These are phyloP conservation scores for Staphylotrichum tortipilum DNA, from an alignment of 495 filamentous ascomycete species.

Conservation along the genomic window DNA sequence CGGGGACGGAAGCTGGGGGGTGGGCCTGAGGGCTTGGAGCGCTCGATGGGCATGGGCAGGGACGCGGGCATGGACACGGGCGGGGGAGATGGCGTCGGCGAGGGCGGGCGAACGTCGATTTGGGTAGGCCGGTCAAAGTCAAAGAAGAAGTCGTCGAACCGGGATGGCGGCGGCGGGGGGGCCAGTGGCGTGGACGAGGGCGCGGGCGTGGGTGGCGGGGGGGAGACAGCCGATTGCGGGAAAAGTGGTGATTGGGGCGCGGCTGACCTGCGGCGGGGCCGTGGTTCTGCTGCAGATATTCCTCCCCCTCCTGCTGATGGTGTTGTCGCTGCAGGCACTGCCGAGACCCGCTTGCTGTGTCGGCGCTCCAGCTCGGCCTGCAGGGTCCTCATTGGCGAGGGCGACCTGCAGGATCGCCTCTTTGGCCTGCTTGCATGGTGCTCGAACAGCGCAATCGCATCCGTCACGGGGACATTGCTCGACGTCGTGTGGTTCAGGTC, in stretches of 20 bases:
- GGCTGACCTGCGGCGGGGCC: slow-evolving; percentile 5
- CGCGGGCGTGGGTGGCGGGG: neutral
- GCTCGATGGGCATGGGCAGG: slow-evolving; percentile 9
- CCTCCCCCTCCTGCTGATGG: no score
- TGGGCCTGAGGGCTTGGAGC: slow-evolving; percentile 9
- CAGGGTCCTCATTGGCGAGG: slow-evolving; percentile 25
- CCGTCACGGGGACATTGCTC: slow-evolving; percentile 31
- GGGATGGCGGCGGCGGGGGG: no score
- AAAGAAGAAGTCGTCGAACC: no score
- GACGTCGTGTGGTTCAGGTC: slow-evolving; percentile 31
- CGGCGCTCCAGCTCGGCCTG: slow-evolving; percentile 28
- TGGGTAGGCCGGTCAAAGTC: neutral
- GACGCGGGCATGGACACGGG: no score
- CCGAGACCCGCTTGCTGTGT: slow-evolving; percentile 28
- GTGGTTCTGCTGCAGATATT: slow-evolving; percentile 17
- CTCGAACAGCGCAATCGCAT: slow-evolving; percentile 30
- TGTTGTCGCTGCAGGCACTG: no score
- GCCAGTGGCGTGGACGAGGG: neutral
- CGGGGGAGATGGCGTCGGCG: slow-evolving; percentile 2
- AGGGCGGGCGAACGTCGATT: neutral
- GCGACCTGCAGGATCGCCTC: slow-evolving; percentile 17
- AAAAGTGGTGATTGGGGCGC: neutral
- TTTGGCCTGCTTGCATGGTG: slow-evolving; percentile 13
- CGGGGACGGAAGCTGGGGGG: slow-evolving; percentile 8
- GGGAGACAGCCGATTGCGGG: neutral